Percentiles rank a stretch among this genome's conserved stretches.
Evolutionary conservation across 2,329 filamentous ascomycete species (phyloP).

Genomic region (Trichoderma polysporum): DNA sequence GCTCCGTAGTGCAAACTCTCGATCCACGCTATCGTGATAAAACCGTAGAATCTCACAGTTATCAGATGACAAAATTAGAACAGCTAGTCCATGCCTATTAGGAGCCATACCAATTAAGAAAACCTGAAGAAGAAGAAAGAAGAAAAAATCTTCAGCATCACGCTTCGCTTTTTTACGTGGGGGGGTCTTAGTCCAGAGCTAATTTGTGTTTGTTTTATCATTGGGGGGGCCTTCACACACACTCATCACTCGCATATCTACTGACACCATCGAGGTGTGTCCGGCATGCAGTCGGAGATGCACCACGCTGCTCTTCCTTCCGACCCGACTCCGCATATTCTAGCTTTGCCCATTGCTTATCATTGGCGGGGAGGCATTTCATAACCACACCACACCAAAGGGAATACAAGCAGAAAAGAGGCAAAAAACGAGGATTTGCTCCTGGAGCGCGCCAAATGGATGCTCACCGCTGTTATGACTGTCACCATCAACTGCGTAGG

Average conservation of each 20-base stretch:
- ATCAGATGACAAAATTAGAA: background rate
- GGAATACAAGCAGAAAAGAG: background rate
- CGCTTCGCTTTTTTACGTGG: background rate
- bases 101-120: background rate
- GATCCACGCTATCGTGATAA: background rate
- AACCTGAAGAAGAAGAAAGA: background rate
- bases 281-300: background rate
- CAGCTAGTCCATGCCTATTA: background rate
- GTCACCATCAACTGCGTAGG: background rate
- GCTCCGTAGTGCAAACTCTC: constrained; percentile 8
- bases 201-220: background rate
- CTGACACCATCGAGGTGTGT: background rate
- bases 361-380: background rate
- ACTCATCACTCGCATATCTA: background rate
- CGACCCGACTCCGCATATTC: background rate
- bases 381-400: background rate
- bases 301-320: background rate
- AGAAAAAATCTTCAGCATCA: constrained; percentile 19
- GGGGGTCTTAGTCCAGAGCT: background rate
- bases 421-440: background rate
- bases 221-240: background rate
- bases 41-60: background rate
- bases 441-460: background rate
- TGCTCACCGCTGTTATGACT: constrained; percentile 8
- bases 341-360: background rate